Evolutionary conservation across 2,329 filamentous ascomycete species (phyloP), one percentile per base, ranked within the genome.

Genomic region (Ophiosphaerella korrae): DNA sequence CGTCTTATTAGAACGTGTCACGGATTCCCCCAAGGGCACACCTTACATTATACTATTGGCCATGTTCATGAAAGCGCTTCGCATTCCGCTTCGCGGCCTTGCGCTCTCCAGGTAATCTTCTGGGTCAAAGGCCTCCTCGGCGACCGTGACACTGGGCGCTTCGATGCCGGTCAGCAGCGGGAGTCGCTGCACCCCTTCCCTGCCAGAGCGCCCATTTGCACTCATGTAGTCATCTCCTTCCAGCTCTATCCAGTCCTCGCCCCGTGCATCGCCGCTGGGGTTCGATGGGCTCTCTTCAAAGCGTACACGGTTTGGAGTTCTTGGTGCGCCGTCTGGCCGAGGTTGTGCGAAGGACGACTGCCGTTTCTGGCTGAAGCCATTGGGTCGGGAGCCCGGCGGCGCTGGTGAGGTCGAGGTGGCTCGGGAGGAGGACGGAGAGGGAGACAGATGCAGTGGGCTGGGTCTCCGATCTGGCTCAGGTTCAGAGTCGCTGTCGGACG

Each of bases 61-160:
- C 94, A 99, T 99, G 77, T 99, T 99, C 92, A 97, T 96, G 63
- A 99, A 97, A 3, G 94, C 93, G 71, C 88, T 90, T 55, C 84
- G 82, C 76, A 97, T 82, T 5, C 89, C 88, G 50, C 90, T 96
- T 76, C 93, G 93, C 40, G 93, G 92, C 49, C 92, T 82, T 16
- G 83, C 81, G 56, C 74, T 80, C 60, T 86, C 83, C 49, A 87
- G 70, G 52, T 84, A 75, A 44, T 86, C 82, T 60, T 85, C 82
- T 0, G 82, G 78, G 48, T 84, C 80, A 51, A 82, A 75, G 2
- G 75, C 64, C 48, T 84, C 80, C 23, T 78, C 78, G 75, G 80
- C 90, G 41, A 96, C 76, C 9, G 90, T 86, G 40, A 89, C 82
- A 54, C 88, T 89, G 1, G 92, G 92, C 0, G 90, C 90, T 74